Conservation (phyloP, 495 filamentous ascomycete genomes). For the Penicillium cosmopolitanum region DNA sequence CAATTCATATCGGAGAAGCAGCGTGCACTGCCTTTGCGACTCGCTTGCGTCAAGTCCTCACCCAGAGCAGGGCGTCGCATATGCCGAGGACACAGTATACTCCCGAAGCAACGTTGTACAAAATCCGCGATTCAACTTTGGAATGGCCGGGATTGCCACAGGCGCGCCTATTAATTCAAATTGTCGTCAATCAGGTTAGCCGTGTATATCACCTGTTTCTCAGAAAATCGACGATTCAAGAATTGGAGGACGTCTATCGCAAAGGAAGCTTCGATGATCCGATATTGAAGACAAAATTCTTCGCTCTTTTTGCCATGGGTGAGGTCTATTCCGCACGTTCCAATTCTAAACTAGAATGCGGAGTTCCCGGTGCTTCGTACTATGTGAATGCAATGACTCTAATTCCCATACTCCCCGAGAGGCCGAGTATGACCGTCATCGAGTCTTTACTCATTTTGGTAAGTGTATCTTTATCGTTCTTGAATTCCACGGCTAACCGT, state of each 20-base stretch:
- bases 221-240: constrained; percentile 29
- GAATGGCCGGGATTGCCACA: constrained; percentile 33
- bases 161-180: constrained; percentile 29
- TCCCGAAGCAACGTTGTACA: constrained; percentile 25
- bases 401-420: constrained; percentile 35
- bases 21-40: constrained; percentile 41
- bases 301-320: constrained; percentile 37
- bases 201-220: constrained; percentile 37
- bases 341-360: constrained; percentile 14
- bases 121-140: constrained; percentile 14
- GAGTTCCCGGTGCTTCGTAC: constrained; percentile 34
- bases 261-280: constrained; percentile 25
- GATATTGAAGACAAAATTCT: constrained; percentile 33
- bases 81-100: constrained; percentile 35
- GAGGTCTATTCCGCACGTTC: constrained; percentile 34
- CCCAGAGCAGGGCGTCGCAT: constrained; percentile 25
- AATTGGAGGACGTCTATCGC: constrained; percentile 27
- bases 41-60: constrained; percentile 35
- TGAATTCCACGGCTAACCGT: constrained; percentile 3
- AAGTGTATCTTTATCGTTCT: not conserved
- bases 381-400: constrained; percentile 37
- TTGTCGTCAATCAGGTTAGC: constrained; percentile 32
- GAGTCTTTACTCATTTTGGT: constrained; percentile 34
- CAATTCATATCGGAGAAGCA: constrained; percentile 40
- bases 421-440: constrained; percentile 31